Base-by-base conservation (phyloP, 768 basidiomycete species). In the Paxillus rubicundulus region DNA sequence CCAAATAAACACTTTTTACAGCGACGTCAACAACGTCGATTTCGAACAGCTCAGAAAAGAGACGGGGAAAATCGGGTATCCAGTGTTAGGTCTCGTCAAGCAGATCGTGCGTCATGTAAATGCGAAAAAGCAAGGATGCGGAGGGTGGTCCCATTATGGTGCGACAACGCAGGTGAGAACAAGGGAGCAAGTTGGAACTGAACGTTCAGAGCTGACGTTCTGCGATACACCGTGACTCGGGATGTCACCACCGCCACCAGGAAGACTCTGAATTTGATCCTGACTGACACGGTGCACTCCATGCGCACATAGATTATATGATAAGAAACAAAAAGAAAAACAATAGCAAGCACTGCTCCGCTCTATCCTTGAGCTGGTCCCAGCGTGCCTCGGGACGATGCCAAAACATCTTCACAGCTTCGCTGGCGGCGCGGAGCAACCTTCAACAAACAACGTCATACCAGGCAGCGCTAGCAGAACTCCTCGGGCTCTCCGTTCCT, bases 81-180 rank as follows among this genome's bases (percentile, higher is more conserved):
- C 77, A 1, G 73, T 77, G 3, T 49, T 78, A 33, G 75, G 75
- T 34, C 49, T 78, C 13, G 74, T 77, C 16, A 74, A 71, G 52
- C 76, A 77, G 42, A 62, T 79, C 24, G 76, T 78, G 2, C 67
- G 60, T 12, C 52, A 62, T 45, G 74, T 72, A 17, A 78, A 75
- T 47, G 47, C 41, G 32, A 59, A 53, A 4, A 47, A 63, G 38
- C 61, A 61, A 41, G 70, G 74, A 20, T 55, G 75, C 8, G 77
- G 77, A 32, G 77, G 77, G 60, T 77, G 77, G 74, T 66, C 65
- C 16, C 77, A 78, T 57, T 78, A 75, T 62, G 77, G 77, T 28
- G 74, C 76, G 4, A 78, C 77, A 4, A 79, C 77, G 16, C 77
- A 79, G 70, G 77, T 75, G 41, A 47, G 59, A 52, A 7, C 8